Conservation (phyloP, 1,284 basidiomycete genomes). For the Apiotrichum akiyoshidainum region DNA sequence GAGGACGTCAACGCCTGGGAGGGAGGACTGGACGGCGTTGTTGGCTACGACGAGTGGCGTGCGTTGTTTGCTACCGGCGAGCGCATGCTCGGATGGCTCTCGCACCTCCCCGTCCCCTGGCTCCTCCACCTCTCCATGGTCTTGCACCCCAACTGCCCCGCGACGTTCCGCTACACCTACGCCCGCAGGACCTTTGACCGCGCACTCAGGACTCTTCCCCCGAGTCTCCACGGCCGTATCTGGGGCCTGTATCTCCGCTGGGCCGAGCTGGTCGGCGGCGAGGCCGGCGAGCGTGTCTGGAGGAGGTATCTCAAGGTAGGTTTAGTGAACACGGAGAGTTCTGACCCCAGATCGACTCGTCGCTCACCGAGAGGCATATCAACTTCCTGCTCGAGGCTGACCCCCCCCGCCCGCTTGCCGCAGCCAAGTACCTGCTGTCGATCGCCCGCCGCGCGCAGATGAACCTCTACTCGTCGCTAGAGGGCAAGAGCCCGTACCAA, state of each 20-base stretch:
- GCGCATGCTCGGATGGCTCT: conserved; percentile 88
- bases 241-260: conserved; percentile 95
- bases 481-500: conserved; percentile 94
- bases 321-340: not conserved
- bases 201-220: conserved; percentile 86
- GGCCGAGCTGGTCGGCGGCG: conserved; percentile 81
- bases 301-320: conserved; percentile 74
- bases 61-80: conserved; percentile 83
- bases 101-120: conserved; percentile 84
- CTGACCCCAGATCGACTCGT: conserved; percentile 63
- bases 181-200: conserved; percentile 92
- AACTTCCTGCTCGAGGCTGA: conserved; percentile 66
- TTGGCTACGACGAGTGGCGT: conserved; percentile 95
- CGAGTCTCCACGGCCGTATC: conserved; percentile 86
- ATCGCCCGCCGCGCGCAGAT: conserved; percentile 77
- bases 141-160: conserved; percentile 83
- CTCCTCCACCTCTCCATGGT: conserved; percentile 87
- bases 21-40: conserved; percentile 74
- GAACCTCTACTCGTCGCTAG: conserved; percentile 80
- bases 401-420: conserved; percentile 81
- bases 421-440: conserved; percentile 82
- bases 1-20: conserved; percentile 85
- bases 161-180: conserved; percentile 79
- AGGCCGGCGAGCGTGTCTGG: conserved; percentile 81
- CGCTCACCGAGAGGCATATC: conserved; percentile 80